Evolutionary conservation across 2,329 filamentous ascomycete species (phyloP).

Genomic region (Fonsecaea pedrosoi): DNA sequence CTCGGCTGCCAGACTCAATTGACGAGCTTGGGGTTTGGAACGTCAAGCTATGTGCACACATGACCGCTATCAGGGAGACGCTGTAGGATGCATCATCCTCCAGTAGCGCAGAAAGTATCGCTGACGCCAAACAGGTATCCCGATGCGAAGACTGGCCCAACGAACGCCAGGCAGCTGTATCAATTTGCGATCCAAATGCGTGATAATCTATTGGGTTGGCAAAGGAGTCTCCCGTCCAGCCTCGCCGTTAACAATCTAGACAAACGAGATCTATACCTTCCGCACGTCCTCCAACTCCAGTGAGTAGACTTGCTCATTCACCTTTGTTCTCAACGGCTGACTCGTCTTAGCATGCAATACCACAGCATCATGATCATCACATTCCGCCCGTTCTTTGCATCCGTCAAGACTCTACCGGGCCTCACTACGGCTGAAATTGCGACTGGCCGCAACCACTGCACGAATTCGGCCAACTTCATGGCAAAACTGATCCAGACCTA

Average conservation of each 20-base stretch:
- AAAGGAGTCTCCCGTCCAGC: slow-evolving; percentile 21
- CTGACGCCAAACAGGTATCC: slow-evolving; percentile 24
- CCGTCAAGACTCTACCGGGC: slow-evolving; percentile 26
- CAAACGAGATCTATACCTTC: slow-evolving; percentile 24
- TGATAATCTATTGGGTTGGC: slow-evolving; percentile 20
- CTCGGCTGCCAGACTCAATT: slow-evolving; percentile 21
- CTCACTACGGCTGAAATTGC: slow-evolving; percentile 20
- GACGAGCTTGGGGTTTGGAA: slow-evolving; percentile 30
- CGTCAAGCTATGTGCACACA: slow-evolving; percentile 34
- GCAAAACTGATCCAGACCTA: slow-evolving; percentile 31
- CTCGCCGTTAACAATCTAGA: slow-evolving; percentile 24
- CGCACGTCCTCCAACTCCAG: slow-evolving; percentile 34
- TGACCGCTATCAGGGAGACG: slow-evolving; percentile 36
- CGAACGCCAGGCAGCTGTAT: slow-evolving; percentile 24
- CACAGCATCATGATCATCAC: slow-evolving; percentile 35
- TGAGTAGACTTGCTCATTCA: slow-evolving; percentile 8
- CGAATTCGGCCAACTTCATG: slow-evolving; percentile 25
- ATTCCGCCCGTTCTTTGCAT: slow-evolving; percentile 35
- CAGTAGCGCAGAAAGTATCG: not conserved
- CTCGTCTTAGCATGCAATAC: slow-evolving; percentile 35
- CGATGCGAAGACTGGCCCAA: slow-evolving; percentile 24
- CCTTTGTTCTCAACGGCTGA: not conserved
- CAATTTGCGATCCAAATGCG: slow-evolving; percentile 28
- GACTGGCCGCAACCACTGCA: slow-evolving; percentile 21
- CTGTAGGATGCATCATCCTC: slow-evolving; percentile 29